Base-by-base conservation (phyloP, 2,329 filamentous ascomycete species). In the Paecilomyces fulvus region DNA sequence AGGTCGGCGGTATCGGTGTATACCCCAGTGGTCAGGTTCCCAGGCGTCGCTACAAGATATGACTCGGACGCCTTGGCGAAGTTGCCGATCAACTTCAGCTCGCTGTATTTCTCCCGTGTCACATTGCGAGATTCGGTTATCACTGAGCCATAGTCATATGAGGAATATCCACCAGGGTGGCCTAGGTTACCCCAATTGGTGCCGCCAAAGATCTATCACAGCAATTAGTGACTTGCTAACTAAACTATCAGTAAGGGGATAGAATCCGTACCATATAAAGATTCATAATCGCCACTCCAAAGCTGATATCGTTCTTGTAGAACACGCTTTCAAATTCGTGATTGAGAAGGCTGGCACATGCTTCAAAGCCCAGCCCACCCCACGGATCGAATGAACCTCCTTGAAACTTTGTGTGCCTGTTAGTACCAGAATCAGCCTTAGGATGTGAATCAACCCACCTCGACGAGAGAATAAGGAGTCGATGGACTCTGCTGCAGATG, bases 171-270 rank as follows among this genome's bases (percentile, higher is more conserved):
- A 10, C 83, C 85, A 9, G 85, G 79, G 61, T 90, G 83, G 0
- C 88, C 87, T 3, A 90, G 70, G 59, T 90, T 92, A 0, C 89
- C 89, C 89, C 89, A 92, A 67, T 92, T 94, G 0, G 89, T 92
- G 5, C 89, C 89, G 12, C 89, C 89, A 61, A 80, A 89, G 0
- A 81, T 85, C 81, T 82, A 14, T 31, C 1, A n/a, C 3, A 3
- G 25, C 20, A 10, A 8, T 49, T 28, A 31, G 12, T 25, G 12
- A 4, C 37, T 30, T 30, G 21, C 33, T 14, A 17, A 28, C 2
- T 11, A 17, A 14, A 23, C 48, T 33, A 46, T 30, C n/a, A 20
- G 1, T 17, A 1, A 28, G 25, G 25, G 8, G 9, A 1, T 5
- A 33, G 6, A 0, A 3, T 5, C 59, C 70, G 61, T 66, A 84